Conservation (phyloP, 768 basidiomycete genomes). For the Panus rudis region DNA sequence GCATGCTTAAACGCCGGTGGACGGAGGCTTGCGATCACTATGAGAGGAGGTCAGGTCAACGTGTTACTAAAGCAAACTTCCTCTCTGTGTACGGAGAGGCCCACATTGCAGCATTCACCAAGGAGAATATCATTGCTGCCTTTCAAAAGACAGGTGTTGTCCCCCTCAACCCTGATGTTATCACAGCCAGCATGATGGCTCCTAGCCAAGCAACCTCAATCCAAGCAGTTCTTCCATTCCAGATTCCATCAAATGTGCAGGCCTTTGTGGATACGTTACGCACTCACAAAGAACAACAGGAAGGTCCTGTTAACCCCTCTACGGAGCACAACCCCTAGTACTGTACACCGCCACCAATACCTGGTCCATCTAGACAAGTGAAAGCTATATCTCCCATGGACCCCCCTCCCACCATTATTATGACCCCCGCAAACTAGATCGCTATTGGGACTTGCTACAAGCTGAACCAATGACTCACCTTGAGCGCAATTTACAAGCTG, state of each 20-base stretch:
- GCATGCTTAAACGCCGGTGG: conserved; percentile 25
- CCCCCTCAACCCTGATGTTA: conserved; percentile 29
- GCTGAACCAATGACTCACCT: too few relatives aligned
- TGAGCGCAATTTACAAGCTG: background rate
- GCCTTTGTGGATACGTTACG: conserved; percentile 15
- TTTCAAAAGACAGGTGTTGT: conserved; percentile 34
- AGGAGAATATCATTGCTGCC: conserved; percentile 26
- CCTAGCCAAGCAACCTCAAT: conserved; percentile 27
- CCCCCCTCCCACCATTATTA: conserved; percentile 1
- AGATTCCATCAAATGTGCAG: conserved; percentile 19
- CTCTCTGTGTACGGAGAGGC: conserved; percentile 28
- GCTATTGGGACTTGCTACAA: too few relatives aligned
- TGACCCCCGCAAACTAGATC: too few relatives aligned
- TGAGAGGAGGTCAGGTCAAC: conserved; percentile 14
- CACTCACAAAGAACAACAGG: conserved; percentile 1
- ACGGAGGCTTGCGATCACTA: conserved; percentile 17
- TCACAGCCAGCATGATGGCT: conserved; percentile 28
- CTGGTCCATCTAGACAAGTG: background rate
- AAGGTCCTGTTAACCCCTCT: background rate
- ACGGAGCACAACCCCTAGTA: background rate
- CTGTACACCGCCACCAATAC: background rate
- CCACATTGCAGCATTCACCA: conserved; percentile 23
- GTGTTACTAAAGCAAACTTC: conserved; percentile 32
- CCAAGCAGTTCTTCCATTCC: conserved; percentile 17
- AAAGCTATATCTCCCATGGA: background rate